Evolutionary conservation across 2,329 filamentous ascomycete species (phyloP), one percentile per base, ranked within the genome.

Genomic region (Simplicillium sp.): DNA sequence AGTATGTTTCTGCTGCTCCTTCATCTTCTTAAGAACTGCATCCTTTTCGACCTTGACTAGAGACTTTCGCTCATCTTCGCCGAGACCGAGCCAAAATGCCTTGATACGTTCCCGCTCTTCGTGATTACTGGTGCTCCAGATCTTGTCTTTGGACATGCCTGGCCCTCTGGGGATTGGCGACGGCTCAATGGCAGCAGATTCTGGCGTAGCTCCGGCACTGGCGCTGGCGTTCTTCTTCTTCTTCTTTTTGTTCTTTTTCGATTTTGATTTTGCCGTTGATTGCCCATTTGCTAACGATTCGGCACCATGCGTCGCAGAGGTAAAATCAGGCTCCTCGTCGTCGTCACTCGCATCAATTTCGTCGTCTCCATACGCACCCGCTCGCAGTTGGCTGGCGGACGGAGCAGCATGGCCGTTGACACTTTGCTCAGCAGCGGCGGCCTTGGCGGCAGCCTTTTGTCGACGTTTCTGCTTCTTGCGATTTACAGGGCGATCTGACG

Each of bases 31-130:
- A 42, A 98, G 68, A 1, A 98, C 92, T 7, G 92, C 90, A 63
- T 98, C 90, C 66, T 98, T 98, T 65, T 98, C 92, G 25, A 98
- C 90, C 64, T 96, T 96, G 56, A 98, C 88, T 36, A 98, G 70
- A 13, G 87, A 92, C 59, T 94, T 92, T 52, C 92, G 85, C 60
- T 97, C 89, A 31, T 94, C 87, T 61, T 98, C 92, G 50, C 87
- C 87, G 34, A 98, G 66, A 13, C 88, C 88, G 40, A 98, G 75
- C 92, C 92, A 98, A 64, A 97, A 98, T 52, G 95, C 86, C 65
- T 96, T 95, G 58, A 98, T 98, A 39, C 92, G 84, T 66, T 96
- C 88, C 29, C 92, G 84, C 66, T 98, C 92, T 62, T 97, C 88
- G 50, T 87, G 79, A 9, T 87, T 92, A 44, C 86, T 92, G 3